Percentiles rank a stretch among this genome's conserved stretches.
phyloP scores from a whole-genome alignment of 106 monocot species.

The Dendrobium officinale region DNA sequence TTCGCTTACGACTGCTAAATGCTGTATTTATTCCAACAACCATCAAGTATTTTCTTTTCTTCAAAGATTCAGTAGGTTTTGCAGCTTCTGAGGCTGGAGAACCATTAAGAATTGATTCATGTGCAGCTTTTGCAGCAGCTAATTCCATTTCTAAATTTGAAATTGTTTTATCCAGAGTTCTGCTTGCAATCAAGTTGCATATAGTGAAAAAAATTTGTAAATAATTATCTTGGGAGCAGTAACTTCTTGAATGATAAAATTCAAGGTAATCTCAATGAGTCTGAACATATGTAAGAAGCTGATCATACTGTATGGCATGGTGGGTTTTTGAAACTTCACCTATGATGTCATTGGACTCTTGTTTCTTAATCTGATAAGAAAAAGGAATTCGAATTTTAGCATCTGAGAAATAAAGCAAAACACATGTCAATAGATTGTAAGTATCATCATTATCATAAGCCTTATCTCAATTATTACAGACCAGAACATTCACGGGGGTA shows the following conservation, averaged over 20 bases:
- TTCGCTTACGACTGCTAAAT: slow-evolving; percentile 89
- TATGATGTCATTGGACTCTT: slow-evolving; percentile 15
- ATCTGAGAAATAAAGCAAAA: slow-evolving; percentile 6
- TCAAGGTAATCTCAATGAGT: background rate
- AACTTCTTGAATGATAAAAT: background rate
- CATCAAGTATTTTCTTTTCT: slow-evolving; percentile 61
- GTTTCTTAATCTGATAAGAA: slow-evolving; percentile 12
- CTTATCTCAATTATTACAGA: no score
- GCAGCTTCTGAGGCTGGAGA: slow-evolving; percentile 48
- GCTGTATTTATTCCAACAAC: slow-evolving; percentile 95
- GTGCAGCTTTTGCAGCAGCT: slow-evolving; percentile 61
- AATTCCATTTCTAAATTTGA: slow-evolving; percentile 87
- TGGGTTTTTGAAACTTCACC: slow-evolving; percentile 21
- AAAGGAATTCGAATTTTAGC: slow-evolving; percentile 1
- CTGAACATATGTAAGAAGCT: background rate
- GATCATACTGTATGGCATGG: slow-evolving; percentile 18
- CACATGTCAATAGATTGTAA: background rate
- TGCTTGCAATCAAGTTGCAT: slow-evolving; percentile 11
- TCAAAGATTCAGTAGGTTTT: slow-evolving; percentile 20
- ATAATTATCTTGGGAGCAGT: background rate
- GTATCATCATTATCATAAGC: no score
- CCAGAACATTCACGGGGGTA: no score
- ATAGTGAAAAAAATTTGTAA: background rate
- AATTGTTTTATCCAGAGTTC: slow-evolving; percentile 89
- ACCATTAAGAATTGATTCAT: slow-evolving; percentile 57